Base-by-base conservation (phyloP, 2,329 filamentous ascomycete species). In the Cyanodermella asteris region DNA sequence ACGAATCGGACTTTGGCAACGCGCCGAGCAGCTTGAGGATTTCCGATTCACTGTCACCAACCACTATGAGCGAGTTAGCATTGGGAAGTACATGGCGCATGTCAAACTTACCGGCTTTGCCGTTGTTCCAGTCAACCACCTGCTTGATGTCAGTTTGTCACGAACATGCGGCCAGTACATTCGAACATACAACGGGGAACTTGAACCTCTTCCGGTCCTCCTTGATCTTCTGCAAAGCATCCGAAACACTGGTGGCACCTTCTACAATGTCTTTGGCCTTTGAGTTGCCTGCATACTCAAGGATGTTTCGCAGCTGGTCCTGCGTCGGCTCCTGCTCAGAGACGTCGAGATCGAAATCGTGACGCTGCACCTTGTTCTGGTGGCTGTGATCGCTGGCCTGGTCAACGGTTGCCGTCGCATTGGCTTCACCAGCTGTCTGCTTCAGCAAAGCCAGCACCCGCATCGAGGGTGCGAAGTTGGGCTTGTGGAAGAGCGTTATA, bases 401-500 rank as follows among this genome's bases (percentile, higher is more conserved):
- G 44, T 82, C 75, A 43, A 71, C 56, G 2, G 75, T 78, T 7
- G 78, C 67, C 13, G 63, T 59, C 31, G 69, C 58, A 16, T 64
- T 49, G 8, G 77, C 69, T 23, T 66, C 67, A 23, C 73, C 71
- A 14, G 76, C 75, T 16, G 69, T 63, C 51, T 84, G 71, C 55
- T 87, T 90, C 31, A 94, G 65, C 26, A 91, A 54, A 20, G 65
- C 72, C 32, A 72, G 65, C 16, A 74, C 73, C 31, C 73, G 68
- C 25, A 66, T 57, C 4, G 82, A 93, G 34, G 72, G 61, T 13
- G 73, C 64, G 27, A 65, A 64, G 39, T 60, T 63, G 29, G 84
- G 66, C 50, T 77, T 76, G 64, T 93, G 82, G 61, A 94, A 97
- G 58, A 97, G 72, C 32, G 84, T 94, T 46, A 94, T 68, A 37